These are phyloP conservation scores for Tulasnella sp. DNA, from an alignment of 768 basidiomycete genomes.

Conservation along the genomic window DNA sequence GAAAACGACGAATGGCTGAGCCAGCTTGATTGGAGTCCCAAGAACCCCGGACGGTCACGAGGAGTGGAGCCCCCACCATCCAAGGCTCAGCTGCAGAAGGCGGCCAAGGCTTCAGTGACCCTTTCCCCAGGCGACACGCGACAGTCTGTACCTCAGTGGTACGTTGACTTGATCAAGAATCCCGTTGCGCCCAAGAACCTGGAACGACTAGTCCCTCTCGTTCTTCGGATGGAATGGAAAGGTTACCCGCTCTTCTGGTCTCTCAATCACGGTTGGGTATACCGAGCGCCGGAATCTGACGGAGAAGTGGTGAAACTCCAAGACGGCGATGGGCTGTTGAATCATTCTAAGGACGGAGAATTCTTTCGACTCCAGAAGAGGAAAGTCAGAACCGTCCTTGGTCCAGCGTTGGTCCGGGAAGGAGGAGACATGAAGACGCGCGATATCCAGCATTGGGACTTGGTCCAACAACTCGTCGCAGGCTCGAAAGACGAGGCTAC, in stretches of 20 bases:
- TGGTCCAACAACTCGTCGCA: slow-evolving; percentile 5
- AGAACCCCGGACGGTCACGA: slow-evolving; percentile 57
- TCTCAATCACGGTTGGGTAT: slow-evolving; percentile 48
- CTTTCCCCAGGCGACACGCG: background rate
- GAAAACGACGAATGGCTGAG: slow-evolving; percentile 69
- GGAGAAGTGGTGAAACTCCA: background rate
- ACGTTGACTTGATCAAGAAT: slow-evolving; percentile 35
- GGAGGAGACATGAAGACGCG: background rate
- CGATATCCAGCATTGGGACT: background rate
- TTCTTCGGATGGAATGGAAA: slow-evolving; percentile 53
- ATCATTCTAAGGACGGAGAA: background rate
- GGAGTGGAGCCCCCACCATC: slow-evolving; percentile 33
- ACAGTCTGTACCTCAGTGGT: slow-evolving; percentile 43
- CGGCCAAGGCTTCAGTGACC: background rate
- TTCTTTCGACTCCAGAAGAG: background rate
- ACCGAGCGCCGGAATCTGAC: background rate
- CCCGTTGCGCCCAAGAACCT: slow-evolving; percentile 33
- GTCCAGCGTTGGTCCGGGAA: background rate
- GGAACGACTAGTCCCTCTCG: slow-evolving; percentile 50
- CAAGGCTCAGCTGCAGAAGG: slow-evolving; percentile 13
- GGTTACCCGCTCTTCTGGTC: slow-evolving; percentile 48
- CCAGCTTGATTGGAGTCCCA: slow-evolving; percentile 94
- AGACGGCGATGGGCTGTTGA: background rate
- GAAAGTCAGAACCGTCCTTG: background rate
- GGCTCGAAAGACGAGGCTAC: slow-evolving; percentile 31